phyloP scores from a whole-genome alignment of 176 grass and related monocot species.

The Raddia guianensis region DNA sequence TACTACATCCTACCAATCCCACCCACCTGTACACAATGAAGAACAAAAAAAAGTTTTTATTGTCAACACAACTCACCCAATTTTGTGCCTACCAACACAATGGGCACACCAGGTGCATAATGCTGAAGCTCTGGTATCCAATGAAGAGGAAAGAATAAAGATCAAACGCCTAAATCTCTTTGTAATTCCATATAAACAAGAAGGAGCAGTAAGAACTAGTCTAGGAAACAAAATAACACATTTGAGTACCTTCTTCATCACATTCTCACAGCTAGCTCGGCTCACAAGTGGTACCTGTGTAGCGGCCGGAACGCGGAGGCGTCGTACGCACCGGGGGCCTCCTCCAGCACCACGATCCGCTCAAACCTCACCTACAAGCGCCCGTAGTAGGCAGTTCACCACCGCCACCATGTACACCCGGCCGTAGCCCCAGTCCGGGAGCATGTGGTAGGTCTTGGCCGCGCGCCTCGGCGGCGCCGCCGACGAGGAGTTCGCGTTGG shows the following conservation, averaged over 20 bases:
- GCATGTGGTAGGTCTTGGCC: constrained; percentile 78
- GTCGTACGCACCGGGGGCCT: constrained; percentile 62
- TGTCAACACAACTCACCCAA: constrained; percentile 67
- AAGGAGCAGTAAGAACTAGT: neutral
- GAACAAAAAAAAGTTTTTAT: constrained; percentile 25
- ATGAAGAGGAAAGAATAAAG: constrained; percentile 54
- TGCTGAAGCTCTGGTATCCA: constrained; percentile 99
- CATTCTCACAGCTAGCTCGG: constrained; percentile 98
- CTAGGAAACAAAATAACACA: neutral
- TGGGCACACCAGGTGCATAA: constrained; percentile 89
- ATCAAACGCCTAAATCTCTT: constrained; percentile 3
- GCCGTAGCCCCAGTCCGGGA: constrained; percentile 99
- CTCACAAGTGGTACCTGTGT: constrained; percentile 81
- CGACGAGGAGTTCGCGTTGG: constrained; percentile 32
- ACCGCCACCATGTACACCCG: constrained; percentile 88
- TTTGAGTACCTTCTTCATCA: constrained; percentile 85
- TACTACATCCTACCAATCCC: constrained; percentile 19
- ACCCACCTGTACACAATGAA: constrained; percentile 30
- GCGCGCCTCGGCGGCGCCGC: constrained; percentile 34
- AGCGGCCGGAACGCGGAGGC: constrained; percentile 58
- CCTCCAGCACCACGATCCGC: constrained; percentile 72
- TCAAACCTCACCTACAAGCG: constrained; percentile 44
- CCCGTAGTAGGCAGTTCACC: constrained; percentile 92
- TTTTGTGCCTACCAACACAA: constrained; percentile 98
- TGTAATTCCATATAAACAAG: constrained; percentile 22